Conservation (phyloP, 805 yeast species). For the Metschnikowia proteae region DNA sequence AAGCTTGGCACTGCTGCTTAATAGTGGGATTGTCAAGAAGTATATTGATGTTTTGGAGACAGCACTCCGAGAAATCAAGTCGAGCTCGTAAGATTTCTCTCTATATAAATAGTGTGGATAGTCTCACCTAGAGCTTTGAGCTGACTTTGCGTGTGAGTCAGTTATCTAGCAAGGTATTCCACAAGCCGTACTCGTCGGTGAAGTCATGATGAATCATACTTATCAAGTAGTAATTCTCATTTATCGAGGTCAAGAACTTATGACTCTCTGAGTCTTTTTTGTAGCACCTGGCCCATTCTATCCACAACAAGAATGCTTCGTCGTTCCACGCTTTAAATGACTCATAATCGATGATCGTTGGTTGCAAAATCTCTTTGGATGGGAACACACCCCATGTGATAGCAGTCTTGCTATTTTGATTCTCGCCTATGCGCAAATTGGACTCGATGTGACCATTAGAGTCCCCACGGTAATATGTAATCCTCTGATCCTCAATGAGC, state of each 20-base stretch:
- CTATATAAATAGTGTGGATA: background rate
- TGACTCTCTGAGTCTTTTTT: conserved; percentile 53
- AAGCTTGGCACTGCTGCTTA: conserved; percentile 26
- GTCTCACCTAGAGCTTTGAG: conserved; percentile 9
- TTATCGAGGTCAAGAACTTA: conserved; percentile 56
- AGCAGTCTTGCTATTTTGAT: conserved; percentile 55
- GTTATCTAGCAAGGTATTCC: conserved; percentile 56
- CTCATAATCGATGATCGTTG: conserved; percentile 88
- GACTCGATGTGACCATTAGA: conserved; percentile 54
- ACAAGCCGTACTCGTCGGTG: conserved; percentile 65
- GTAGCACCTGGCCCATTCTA: conserved; percentile 86
- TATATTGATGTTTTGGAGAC: conserved; percentile 29
- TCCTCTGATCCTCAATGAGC: conserved; percentile 36
- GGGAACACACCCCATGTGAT: conserved; percentile 99
- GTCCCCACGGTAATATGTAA: conserved; percentile 77
- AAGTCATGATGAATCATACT: conserved; percentile 85
- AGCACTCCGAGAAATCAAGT: conserved; percentile 8
- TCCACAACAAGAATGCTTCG: conserved; percentile 89
- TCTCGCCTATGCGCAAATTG: conserved; percentile 46
- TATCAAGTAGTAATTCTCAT: conserved; percentile 68
- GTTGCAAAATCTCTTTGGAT: conserved; percentile 81
- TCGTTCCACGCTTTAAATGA: conserved; percentile 95
- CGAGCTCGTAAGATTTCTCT: background rate
- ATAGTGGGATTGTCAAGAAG: conserved; percentile 29
- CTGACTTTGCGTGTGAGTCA: conserved; percentile 20